Conservation (phyloP, 2,329 filamentous ascomycete species). For the Scopulariopsis brevicaulis region DNA sequence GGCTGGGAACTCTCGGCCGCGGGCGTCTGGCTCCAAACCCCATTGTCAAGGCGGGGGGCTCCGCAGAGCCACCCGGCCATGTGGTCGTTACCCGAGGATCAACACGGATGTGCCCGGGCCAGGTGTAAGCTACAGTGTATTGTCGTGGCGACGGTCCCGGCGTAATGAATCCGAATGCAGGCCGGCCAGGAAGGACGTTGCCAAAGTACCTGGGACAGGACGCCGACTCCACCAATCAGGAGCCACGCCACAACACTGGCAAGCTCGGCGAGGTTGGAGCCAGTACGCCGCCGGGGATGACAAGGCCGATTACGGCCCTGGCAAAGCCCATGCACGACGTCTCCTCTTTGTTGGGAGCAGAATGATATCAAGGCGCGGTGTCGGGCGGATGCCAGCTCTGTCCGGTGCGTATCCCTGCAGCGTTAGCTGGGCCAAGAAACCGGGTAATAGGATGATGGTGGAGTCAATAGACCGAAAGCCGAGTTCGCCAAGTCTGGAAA, state of each 20-base stretch:
- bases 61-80: neutral
- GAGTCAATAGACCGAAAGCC: neutral
- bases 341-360: neutral
- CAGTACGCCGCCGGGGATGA: neutral
- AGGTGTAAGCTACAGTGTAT: neutral
- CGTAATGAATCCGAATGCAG: neutral
- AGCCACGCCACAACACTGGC: neutral
- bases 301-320: neutral
- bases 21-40: neutral
- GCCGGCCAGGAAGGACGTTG: neutral
- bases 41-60: neutral
- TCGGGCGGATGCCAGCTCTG: neutral
- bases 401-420: neutral
- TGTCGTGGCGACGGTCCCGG: neutral
- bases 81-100: slow-evolving; percentile 2
- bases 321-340: neutral
- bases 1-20: neutral
- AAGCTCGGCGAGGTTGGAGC: neutral
- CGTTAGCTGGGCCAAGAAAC: neutral
- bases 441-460: neutral
- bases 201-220: neutral
- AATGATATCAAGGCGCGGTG: neutral
- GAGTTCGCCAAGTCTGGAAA: neutral
- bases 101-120: neutral
- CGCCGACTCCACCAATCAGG: neutral